Evolutionary conservation across 2,329 filamentous ascomycete species (phyloP).

Genomic region (Gnomoniopsis smithogilvyi): DNA sequence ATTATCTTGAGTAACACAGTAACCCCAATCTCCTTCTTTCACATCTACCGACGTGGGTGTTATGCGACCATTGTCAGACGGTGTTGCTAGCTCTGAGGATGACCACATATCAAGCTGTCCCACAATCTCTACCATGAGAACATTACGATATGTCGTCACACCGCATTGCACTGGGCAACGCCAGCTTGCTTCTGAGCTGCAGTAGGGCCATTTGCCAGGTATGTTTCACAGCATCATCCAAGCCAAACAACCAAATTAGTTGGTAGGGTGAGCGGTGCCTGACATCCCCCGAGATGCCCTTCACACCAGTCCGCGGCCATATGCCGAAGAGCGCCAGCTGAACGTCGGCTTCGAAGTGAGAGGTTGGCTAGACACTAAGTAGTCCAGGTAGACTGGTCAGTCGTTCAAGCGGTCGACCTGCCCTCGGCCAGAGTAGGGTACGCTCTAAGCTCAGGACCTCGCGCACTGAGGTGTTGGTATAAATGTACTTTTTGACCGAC

Average conservation of each 20-base stretch:
- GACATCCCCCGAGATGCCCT: background rate
- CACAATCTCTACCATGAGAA: background rate
- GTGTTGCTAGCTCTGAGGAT: background rate
- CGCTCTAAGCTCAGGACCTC: too few relatives aligned
- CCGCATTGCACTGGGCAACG: constrained; percentile 1
- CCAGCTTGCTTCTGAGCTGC: background rate
- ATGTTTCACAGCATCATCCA: background rate
- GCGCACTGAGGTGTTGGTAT: too few relatives aligned
- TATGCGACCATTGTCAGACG: background rate
- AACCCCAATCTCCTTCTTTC: background rate
- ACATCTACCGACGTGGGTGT: background rate
- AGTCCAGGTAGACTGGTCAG: background rate
- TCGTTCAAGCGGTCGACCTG: too few relatives aligned
- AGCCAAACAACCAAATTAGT: background rate
- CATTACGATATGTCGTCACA: background rate
- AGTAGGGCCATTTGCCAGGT: background rate
- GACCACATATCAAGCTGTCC: background rate
- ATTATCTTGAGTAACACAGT: background rate
- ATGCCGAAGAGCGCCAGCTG: background rate
- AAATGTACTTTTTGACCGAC: background rate
- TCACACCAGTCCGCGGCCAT: background rate
- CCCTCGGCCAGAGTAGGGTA: too few relatives aligned
- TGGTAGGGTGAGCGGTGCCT: background rate
- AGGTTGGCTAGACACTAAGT: background rate
- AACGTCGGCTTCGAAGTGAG: too few relatives aligned